Base-by-base conservation (phyloP, 23 red algal species). In the Gracilaria domingensis region DNA sequence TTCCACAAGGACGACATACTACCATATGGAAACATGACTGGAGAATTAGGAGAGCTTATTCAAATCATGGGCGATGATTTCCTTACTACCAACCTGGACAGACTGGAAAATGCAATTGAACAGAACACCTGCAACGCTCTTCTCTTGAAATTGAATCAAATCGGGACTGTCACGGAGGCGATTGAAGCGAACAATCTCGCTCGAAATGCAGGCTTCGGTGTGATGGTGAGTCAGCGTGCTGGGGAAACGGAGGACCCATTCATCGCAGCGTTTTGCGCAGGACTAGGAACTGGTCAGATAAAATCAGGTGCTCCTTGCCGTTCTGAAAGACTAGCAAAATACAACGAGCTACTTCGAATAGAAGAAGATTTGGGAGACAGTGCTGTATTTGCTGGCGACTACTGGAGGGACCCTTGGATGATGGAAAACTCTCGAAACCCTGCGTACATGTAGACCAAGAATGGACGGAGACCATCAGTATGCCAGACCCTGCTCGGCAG, bases 231-330 rank as follows among this genome's bases (percentile, higher is more conserved):
- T 48, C 96, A 98, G 67, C 88, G 96, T 5, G 84, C 81, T 57
- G 96, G 96, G 11, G 96, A 98, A 50, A 98, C 96, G 38, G 96
- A 98, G 79, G 96, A 98, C 80, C 80, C 86, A 28, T 98, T 98
- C 65, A 98, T 98, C 78, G 96, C 96, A 1, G 93, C 94, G 72
- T 69, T 98, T 28, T 91, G 86, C 50, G 96, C 93, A 0, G 96
- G 96, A 44, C 82, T 98, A 23, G 96, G 93, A 12, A 93, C 93
- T n/a, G 96, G 96, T 44, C 88, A 98, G 88, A 93, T 98, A 57
- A 98, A 98, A 86, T 76, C 92, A 30, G 96, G 96, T 23, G 96
- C 96, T 65, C 92, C 96, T 66, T 98, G 96, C 55, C 96, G 96
- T 6, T 98, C 96, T 23, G 96, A 98, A 77, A 93, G 93, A 29